phyloP scores from a whole-genome alignment of 176 grass and related monocot genomes.

The Aegilops bicornis region DNA sequence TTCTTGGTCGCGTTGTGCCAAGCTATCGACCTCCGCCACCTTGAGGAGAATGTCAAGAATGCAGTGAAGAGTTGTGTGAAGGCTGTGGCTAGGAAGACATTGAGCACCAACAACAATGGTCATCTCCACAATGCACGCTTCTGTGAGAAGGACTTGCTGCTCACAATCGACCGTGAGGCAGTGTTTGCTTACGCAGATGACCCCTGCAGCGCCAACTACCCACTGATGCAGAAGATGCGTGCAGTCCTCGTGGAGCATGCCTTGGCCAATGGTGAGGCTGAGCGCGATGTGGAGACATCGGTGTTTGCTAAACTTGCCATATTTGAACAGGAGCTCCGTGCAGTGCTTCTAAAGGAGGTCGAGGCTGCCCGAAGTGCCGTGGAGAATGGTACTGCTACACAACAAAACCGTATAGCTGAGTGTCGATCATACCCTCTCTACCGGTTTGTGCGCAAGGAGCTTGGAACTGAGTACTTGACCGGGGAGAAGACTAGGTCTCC shows the following conservation, averaged over 20 bases:
- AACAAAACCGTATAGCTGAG: conserved; percentile 51
- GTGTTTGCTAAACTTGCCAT: conserved; percentile 71
- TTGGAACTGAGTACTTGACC: conserved; percentile 50
- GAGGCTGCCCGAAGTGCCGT: conserved; percentile 51
- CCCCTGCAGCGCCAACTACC: conserved; percentile 68
- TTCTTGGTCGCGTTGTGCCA: conserved; percentile 78
- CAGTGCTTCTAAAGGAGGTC: conserved; percentile 51
- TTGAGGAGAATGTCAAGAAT: conserved; percentile 73
- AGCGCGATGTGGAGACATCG: conserved; percentile 47
- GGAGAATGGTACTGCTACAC: conserved; percentile 39
- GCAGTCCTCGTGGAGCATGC: conserved; percentile 63
- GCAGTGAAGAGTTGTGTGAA: conserved; percentile 58
- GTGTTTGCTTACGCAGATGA: conserved; percentile 73
- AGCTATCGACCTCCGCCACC: conserved; percentile 70
- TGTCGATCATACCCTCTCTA: conserved; percentile 79
- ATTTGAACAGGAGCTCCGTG: conserved; percentile 60
- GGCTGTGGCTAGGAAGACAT: conserved; percentile 54
- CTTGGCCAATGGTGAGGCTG: conserved; percentile 54
- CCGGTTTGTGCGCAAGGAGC: conserved; percentile 65
- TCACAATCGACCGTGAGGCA: conserved; percentile 59
- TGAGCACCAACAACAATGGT: conserved; percentile 39
- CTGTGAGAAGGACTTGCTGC: conserved; percentile 70
- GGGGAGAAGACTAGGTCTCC: conserved; percentile 72
- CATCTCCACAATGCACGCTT: conserved; percentile 59
- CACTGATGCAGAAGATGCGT: conserved; percentile 75